Conservation (phyloP, 2,329 filamentous ascomycete species). For the Pezicula rhizophila region DNA sequence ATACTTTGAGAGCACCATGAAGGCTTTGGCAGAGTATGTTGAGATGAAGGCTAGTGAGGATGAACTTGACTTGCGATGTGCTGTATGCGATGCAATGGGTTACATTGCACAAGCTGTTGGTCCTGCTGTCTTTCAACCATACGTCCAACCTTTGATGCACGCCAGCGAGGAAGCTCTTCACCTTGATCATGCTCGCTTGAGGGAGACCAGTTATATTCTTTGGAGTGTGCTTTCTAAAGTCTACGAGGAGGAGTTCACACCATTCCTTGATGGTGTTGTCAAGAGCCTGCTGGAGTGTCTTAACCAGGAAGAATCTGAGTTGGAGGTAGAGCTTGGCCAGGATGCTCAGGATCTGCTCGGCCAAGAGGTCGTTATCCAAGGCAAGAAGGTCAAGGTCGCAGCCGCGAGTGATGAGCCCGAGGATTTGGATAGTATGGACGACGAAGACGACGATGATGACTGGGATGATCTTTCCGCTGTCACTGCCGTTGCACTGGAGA, state of each 20-base stretch:
- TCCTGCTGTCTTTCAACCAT: slow-evolving; percentile 78
- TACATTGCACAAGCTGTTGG: slow-evolving; percentile 89
- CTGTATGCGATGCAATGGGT: slow-evolving; percentile 87
- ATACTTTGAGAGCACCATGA: slow-evolving; percentile 90
- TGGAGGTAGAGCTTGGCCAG: slow-evolving; percentile 70
- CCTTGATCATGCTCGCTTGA: slow-evolving; percentile 82
- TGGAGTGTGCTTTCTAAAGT: slow-evolving; percentile 95
- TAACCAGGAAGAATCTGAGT: slow-evolving; percentile 79
- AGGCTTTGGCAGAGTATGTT: slow-evolving; percentile 77
- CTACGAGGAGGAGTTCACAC: slow-evolving; percentile 76
- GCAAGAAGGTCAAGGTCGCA: slow-evolving; percentile 81
- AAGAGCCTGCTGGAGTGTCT: slow-evolving; percentile 78
- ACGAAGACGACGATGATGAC: slow-evolving; percentile 72
- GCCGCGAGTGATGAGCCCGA: slow-evolving; percentile 53
- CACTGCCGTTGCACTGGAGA: slow-evolving; percentile 86
- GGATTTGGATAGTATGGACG: slow-evolving; percentile 53
- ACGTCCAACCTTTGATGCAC: slow-evolving; percentile 83
- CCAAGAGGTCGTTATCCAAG: slow-evolving; percentile 69
- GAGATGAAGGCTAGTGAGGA: slow-evolving; percentile 83
- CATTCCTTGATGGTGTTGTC: slow-evolving; percentile 73
- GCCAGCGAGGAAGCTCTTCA: slow-evolving; percentile 86
- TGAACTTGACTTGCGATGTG: slow-evolving; percentile 81
- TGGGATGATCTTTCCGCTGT: slow-evolving; percentile 80
- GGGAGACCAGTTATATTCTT: slow-evolving; percentile 94
- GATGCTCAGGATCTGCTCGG: slow-evolving; percentile 69